Conservation (phyloP, 148 eudicot genomes). For the Camellia sinensis region DNA sequence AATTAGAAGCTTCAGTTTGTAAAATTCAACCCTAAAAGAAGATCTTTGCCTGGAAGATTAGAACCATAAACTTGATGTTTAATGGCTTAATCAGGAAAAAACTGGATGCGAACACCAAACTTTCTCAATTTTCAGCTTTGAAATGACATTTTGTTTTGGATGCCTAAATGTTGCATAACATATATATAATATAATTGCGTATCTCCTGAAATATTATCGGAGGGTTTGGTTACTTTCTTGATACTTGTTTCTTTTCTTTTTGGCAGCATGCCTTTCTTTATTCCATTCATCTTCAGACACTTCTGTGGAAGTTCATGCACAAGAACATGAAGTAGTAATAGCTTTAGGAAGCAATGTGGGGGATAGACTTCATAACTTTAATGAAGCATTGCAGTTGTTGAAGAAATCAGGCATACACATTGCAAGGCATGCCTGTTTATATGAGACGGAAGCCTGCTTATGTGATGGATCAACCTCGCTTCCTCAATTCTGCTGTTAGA, state of each 20-base stretch:
- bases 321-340: slow-evolving; percentile 78
- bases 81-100: no score
- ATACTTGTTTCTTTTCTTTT: slow-evolving; percentile 18
- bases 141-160: no score
- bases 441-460: slow-evolving; percentile 93
- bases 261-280: slow-evolving; percentile 39
- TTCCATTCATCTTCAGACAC: slow-evolving; percentile 49
- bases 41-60: no score
- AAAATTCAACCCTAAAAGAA: no score
- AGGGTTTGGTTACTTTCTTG: neutral
- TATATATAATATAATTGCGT: neutral
- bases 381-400: slow-evolving; percentile 64
- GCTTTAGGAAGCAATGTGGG: slow-evolving; percentile 97
- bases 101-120: no score
- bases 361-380: slow-evolving; percentile 56
- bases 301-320: slow-evolving; percentile 51
- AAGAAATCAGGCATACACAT: slow-evolving; percentile 66
- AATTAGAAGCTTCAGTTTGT: no score
- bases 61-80: no score
- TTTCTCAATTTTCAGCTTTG: no score
- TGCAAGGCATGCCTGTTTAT: slow-evolving; percentile 71
- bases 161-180: no score
- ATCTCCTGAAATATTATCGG: neutral
- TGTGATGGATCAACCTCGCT: slow-evolving; percentile 74
- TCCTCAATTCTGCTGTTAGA: slow-evolving; percentile 90